Percentiles rank a stretch among this genome's conserved stretches.
Evolutionary conservation across 805 yeast species (phyloP).

Genomic region (Candida methanosorbosa): DNA sequence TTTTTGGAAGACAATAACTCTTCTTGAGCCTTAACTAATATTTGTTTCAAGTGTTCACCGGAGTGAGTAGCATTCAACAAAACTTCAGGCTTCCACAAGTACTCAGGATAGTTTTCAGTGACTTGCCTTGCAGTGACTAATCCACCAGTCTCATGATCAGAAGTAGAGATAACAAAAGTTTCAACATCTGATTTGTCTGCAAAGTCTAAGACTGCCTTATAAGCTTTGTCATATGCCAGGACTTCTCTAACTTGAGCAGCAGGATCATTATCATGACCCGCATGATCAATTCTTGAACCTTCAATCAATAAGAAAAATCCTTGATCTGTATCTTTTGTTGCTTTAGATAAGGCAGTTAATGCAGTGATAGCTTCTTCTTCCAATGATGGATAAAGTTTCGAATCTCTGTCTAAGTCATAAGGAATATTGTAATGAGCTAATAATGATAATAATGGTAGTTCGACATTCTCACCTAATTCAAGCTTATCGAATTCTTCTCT

Average conservation of each 20-base stretch:
- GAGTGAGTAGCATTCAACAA: slow-evolving; percentile 64
- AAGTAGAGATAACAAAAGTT: slow-evolving; percentile 71
- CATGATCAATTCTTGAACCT: slow-evolving; percentile 93
- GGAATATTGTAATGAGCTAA: slow-evolving; percentile 76
- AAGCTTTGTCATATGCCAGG: slow-evolving; percentile 78
- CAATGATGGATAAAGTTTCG: slow-evolving; percentile 57
- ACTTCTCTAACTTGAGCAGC: slow-evolving; percentile 92
- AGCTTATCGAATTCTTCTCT: slow-evolving; percentile 51
- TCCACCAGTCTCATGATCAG: slow-evolving; percentile 97
- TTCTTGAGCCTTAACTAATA: slow-evolving; percentile 25
- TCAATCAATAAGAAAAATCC: slow-evolving; percentile 86
- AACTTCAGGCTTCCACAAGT: slow-evolving; percentile 79
- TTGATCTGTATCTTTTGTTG: slow-evolving; percentile 62
- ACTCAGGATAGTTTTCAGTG: slow-evolving; percentile 65
- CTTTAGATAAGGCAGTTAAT: slow-evolving; percentile 53
- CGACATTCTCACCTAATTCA: slow-evolving; percentile 49
- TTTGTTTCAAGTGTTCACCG: slow-evolving; percentile 64
- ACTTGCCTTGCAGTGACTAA: slow-evolving; percentile 80
- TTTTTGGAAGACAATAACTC: neutral
- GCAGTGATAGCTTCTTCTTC: slow-evolving; percentile 76
- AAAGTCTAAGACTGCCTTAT: slow-evolving; percentile 62
- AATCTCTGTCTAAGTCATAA: slow-evolving; percentile 70
- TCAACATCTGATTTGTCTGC: slow-evolving; percentile 63
- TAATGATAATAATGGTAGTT: slow-evolving; percentile 69
- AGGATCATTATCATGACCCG: slow-evolving; percentile 91